Evolutionary conservation across 371 early-diverging fungal genomes (phyloP), one percentile per base, ranked within the genome.

Genomic region (Lichtheimia hyalospora): DNA sequence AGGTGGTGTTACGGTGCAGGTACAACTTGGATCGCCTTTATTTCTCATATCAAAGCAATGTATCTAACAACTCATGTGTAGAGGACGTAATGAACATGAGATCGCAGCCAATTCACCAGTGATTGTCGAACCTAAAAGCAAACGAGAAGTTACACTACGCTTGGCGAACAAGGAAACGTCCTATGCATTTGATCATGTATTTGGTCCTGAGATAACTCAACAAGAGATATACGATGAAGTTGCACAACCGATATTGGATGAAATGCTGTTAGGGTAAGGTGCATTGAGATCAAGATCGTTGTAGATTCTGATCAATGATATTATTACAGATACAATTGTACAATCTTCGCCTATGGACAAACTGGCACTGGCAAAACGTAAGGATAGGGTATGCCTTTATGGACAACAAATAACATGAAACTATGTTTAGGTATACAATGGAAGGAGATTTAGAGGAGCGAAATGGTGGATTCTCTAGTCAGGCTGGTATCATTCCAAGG

Each of bases 311-410:
- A 34, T 8, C 34, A 34, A 34, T 10, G 34, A 3, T 27, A 27
- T 27, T 34, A 1, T 2, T 50, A 52, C 46, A 84, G 98, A 5
- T 96, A 89, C 75, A 97, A 95, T 74, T 96, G 97, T 71, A 96
- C 96, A 23, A 90, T 97, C 23, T 95, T 98, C 73, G 97, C 97
- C 3, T 98, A 97, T 68, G 98, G 93, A 3, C 91, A 95, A 72
- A 97, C 96, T 1, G 96, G 96, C 28, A 93, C 96, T 0, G 97
- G 97, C 49, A 93, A 93, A 63, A 93, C 94, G 57, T 81, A 52
- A 60, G 61, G 25, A 34, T 10, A 1, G 6, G 1, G 10, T 34
- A 34, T 34, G 34, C 0, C 34, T 10, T 34, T 34, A 2, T 34
- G 34, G 46, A n/a, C 16, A 25, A 52, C 24, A 16, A 61, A 3